A percentile compares a stretch with the other conserved stretches of the same genome.
Conservation (phyloP, 306 rosid genomes). For the Dicorynia guianensis region DNA sequence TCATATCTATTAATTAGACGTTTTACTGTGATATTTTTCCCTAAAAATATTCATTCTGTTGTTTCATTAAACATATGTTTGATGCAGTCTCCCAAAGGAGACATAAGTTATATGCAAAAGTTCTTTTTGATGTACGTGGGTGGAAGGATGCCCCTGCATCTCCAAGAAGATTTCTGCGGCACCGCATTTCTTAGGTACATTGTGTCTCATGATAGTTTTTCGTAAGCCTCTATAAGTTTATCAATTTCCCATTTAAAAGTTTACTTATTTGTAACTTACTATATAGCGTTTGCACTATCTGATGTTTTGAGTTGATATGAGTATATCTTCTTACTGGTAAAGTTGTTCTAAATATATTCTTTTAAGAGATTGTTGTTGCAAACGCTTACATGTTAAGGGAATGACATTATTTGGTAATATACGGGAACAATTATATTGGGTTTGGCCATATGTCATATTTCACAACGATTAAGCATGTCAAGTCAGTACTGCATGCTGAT, state of each 20-base stretch:
- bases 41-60: slow-evolving; percentile 33
- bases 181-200: slow-evolving; percentile 84
- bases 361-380: background rate
- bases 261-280: background rate
- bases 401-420: background rate
- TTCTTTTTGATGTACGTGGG: slow-evolving; percentile 91
- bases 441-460: slow-evolving; percentile 14
- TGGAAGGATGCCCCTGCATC: slow-evolving; percentile 86
- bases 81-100: slow-evolving; percentile 91
- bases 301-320: slow-evolving; percentile 9
- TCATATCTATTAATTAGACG: background rate
- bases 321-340: slow-evolving; percentile 10
- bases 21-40: background rate
- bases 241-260: slow-evolving; percentile 14
- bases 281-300: background rate
- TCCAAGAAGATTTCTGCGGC: slow-evolving; percentile 95
- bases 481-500: background rate
- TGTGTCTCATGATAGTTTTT: background rate
- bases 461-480: background rate
- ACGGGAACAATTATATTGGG: background rate
- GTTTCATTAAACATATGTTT: slow-evolving; percentile 33
- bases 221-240: background rate
- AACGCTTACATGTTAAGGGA: background rate
- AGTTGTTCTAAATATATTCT: background rate
- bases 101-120: slow-evolving; percentile 86